Base-by-base conservation (phyloP, 306 rosid species). In the Delonix regia region DNA sequence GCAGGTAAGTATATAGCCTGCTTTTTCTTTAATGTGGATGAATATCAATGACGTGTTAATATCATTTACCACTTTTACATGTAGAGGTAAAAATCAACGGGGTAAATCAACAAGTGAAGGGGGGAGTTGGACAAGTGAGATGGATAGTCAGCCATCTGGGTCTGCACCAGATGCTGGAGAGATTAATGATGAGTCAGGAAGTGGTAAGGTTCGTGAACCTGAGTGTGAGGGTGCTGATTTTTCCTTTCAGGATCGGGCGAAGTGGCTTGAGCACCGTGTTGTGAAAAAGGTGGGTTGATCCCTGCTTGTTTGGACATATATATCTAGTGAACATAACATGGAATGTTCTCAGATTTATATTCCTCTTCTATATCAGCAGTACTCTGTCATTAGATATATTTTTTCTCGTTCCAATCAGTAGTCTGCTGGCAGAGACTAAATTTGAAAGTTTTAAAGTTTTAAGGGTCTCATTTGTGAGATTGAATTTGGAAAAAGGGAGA, bases 1-100 rank as follows among this genome's bases (percentile, higher is more conserved):
- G 87, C 96, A 89, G 93, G 99, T 89, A 73, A 80, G 74, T 81
- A 12, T 69, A 51, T 69, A 7, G 72, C 44, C 41, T 28, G 64
- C 4, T 69, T 39, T 33, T 65, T 67, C 48, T 60, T 18, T 38
- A 10, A n/a, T 22, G 45, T 39, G 22, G 75, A 47, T 62, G 66
- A 57, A 33, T 51, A 42, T 45, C 21, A 47, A 48, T 64, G 57
- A 45, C 69, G 42, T 56, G 42, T 47, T 66, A 39, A 72, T 62
- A 64, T 79, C 59, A 70, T 78, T 63, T 85, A 60, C 48, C 33
- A 67, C 65, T 78, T 83, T 30, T 69, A 39, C 63, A 27, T 91
- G 89, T 82, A 95, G 99, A 83, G 88, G 88, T 71, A 93, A 88
- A 80, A 89, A 73, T 66, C 89, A 80, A 71, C 77, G 59, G 67